A percentile compares a stretch with the other conserved stretches of the same genome.
Evolutionary conservation across 805 yeast species (phyloP).

Genomic region (Candida maltosa): DNA sequence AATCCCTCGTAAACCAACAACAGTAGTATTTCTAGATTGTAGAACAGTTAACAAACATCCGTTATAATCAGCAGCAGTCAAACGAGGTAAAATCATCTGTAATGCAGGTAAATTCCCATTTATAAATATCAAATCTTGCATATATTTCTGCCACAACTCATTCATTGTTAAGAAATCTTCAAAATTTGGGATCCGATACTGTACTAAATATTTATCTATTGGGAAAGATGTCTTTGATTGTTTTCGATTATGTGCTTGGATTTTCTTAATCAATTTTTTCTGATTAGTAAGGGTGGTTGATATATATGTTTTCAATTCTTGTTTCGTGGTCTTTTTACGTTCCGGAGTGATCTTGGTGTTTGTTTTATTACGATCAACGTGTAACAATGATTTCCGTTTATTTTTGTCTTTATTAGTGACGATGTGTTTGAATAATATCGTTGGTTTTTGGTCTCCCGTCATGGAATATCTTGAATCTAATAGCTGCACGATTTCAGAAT

Average conservation of each 20-base stretch:
- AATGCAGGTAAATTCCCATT: constrained; percentile 21
- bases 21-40: constrained; percentile 51
- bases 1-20: constrained; percentile 67
- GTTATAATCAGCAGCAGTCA: constrained; percentile 76
- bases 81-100: constrained; percentile 44
- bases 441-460: constrained; percentile 46
- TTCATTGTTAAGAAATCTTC: constrained; percentile 54
- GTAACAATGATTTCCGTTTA: constrained; percentile 17
- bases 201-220: constrained; percentile 17
- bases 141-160: constrained; percentile 72
- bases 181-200: constrained; percentile 36
- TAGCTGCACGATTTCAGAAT: constrained; percentile 35
- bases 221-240: constrained; percentile 13
- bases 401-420: constrained; percentile 24
- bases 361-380: constrained; percentile 6
- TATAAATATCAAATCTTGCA: constrained; percentile 40
- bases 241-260: constrained; percentile 27
- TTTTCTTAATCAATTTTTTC: constrained; percentile 29
- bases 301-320: constrained; percentile 42
- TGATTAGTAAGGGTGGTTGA: constrained; percentile 36
- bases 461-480: constrained; percentile 44
- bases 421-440: constrained; percentile 36
- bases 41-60: constrained; percentile 67
- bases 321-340: constrained; percentile 30
- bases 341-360: constrained; percentile 10